Evolutionary conservation across 441 rosid genomes (phyloP).

Genomic region (Adansonia rubrostipa): DNA sequence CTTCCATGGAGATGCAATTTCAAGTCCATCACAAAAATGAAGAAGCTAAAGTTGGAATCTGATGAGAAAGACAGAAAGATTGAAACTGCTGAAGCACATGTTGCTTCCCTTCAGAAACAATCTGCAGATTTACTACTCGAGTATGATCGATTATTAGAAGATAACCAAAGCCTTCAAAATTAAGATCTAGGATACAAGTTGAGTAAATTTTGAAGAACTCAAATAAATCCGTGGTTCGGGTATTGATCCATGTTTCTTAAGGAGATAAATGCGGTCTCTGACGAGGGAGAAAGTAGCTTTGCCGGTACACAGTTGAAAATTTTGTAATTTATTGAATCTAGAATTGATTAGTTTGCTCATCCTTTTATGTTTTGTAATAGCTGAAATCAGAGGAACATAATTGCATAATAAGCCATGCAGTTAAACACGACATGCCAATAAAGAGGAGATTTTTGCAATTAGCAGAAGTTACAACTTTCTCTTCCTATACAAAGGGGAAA

Average conservation of each 20-base stretch:
- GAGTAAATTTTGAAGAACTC: slow-evolving; percentile 32
- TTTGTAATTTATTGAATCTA: slow-evolving; percentile 34
- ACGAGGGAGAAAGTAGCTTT: slow-evolving; percentile 10
- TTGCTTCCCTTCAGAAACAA: slow-evolving; percentile 77
- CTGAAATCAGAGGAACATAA: slow-evolving; percentile 16
- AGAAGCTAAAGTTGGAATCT: slow-evolving; percentile 61
- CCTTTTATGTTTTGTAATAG: slow-evolving; percentile 18
- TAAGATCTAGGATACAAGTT: slow-evolving; percentile 54
- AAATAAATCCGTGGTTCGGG: neutral
- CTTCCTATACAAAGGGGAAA: too few species aligned
- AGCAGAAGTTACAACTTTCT: neutral
- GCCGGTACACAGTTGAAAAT: slow-evolving; percentile 22
- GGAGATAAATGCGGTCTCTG: neutral
- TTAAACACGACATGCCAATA: neutral
- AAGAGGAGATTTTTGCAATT: neutral
- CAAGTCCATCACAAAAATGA: slow-evolving; percentile 52
- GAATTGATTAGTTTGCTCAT: slow-evolving; percentile 22
- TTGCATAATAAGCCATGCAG: neutral
- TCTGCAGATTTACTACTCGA: slow-evolving; percentile 82
- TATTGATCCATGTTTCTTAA: slow-evolving; percentile 13
- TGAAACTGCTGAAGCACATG: slow-evolving; percentile 85
- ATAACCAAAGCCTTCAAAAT: slow-evolving; percentile 85
- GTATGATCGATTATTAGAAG: slow-evolving; percentile 84
- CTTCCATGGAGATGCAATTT: slow-evolving; percentile 61
- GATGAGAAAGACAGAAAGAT: slow-evolving; percentile 74